Percentiles rank a stretch among this genome's conserved stretches.
phyloP scores from a whole-genome alignment of 257 asterid genomes.

The Coffea eugenioides region DNA sequence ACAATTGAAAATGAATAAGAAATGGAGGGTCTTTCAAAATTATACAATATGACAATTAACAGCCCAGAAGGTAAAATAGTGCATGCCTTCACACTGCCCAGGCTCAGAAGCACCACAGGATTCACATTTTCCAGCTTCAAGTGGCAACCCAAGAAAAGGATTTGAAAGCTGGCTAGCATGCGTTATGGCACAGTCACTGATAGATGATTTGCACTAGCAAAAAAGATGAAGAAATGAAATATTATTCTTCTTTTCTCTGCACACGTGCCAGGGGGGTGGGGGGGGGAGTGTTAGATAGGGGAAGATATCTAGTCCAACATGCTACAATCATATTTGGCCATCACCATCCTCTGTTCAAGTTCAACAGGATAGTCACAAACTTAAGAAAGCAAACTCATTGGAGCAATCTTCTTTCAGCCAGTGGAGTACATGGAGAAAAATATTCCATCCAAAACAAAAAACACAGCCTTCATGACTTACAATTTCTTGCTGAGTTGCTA shows the following conservation, averaged over 20 bases:
- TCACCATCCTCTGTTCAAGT: neutral
- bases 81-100: slow-evolving; percentile 93
- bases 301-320: neutral
- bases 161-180: slow-evolving; percentile 89
- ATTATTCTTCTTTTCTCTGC: slow-evolving; percentile 3
- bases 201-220: slow-evolving; percentile 73
- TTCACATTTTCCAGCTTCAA: slow-evolving; percentile 90
- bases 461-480: slow-evolving; percentile 39
- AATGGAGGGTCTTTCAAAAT: neutral
- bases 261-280: too few relatives aligned
- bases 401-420: neutral
- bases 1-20: slow-evolving; percentile 9
- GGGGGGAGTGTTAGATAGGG: too few relatives aligned
- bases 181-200: slow-evolving; percentile 76
- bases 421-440: neutral
- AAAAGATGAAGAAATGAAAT: slow-evolving; percentile 16
- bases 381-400: neutral
- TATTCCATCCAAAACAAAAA: neutral
- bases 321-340: neutral
- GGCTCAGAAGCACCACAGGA: slow-evolving; percentile 93
- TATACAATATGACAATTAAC: neutral
- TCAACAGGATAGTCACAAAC: neutral
- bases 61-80: neutral
- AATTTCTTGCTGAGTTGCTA: slow-evolving; percentile 83
- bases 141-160: slow-evolving; percentile 95